Base-by-base conservation (phyloP, 2,329 filamentous ascomycete genomes). In the Colletotrichum orchidophilum region DNA sequence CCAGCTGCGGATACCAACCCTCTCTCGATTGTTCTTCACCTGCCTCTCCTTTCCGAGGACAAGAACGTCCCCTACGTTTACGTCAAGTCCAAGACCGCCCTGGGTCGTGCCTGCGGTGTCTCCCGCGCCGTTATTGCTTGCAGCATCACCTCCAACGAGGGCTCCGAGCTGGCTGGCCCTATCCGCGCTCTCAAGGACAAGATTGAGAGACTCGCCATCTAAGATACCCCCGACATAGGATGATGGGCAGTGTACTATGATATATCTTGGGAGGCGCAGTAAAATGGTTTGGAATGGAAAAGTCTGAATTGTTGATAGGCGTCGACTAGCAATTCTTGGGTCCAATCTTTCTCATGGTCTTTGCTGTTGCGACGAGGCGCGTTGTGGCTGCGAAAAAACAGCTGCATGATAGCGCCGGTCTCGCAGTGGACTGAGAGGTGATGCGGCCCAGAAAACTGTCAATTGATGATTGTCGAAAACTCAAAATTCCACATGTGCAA, bases 131-230 rank as follows among this genome's bases (percentile, higher is more conserved):
- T 98, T 73, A 98, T 98, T 77, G 92, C 94, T 50, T 92, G 91
- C 73, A 92, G 88, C 78, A 97, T 98, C 84, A 98, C 94, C 76
- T 95, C 93, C 83, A 97, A 97, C 88, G 94, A 97, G 85, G 93
- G 92, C 49, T 93, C 90, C 78, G 95, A 98, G 83, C 87, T 98
- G 72, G 93, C 92, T 83, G 89, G 90, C 79, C 94, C 97, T 87
- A 98, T 98, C 83, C 90, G 93, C 77, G 88, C 91, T 75, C 87
- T 98, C 79, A 97, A 96, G 88, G 94, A 97, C 84, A 97, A 97
- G 91, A 94, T 98, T 66, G 96, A 98, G 89, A 90, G 95, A 78
- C 89, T 98, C 76, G 95, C 96, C 87, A 97, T 98, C 85, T 98
- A 92, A 90, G 76, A 70, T 64, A 73, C 70, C 72, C 70, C 54